These are phyloP conservation scores for Garcia nutans DNA, from an alignment of 345 rosid species.

Conservation along the genomic window DNA sequence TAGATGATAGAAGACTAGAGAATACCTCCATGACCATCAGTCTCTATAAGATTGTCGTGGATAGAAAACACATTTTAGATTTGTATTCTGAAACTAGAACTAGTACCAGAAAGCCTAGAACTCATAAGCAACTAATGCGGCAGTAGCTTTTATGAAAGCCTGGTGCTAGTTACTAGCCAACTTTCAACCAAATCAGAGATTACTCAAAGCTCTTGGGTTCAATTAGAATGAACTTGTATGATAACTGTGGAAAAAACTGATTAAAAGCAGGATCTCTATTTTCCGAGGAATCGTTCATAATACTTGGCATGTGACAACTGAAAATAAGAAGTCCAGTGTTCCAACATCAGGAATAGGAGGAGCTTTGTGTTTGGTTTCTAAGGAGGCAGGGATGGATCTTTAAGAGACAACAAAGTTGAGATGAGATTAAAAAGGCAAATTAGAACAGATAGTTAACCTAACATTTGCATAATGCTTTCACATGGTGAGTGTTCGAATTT, in stretches of 20 bases:
- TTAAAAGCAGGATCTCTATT: not conserved
- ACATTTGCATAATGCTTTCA: not conserved
- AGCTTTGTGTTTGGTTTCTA: not conserved
- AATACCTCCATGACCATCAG: not conserved
- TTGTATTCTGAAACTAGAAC: slow-evolving; percentile 2
- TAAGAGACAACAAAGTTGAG: not conserved
- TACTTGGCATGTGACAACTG: not conserved
- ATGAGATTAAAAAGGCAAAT: not conserved
- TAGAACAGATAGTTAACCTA: not conserved
- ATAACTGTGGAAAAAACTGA: not conserved
- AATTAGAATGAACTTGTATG: not conserved
- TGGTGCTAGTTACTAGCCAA: not conserved
- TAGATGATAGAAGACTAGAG: not conserved
- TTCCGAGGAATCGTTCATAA: not conserved
- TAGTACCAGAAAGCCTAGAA: not conserved
- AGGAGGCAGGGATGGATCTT: not conserved
- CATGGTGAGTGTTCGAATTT: not conserved
- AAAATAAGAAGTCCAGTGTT: not conserved
- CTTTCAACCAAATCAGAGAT: not conserved
- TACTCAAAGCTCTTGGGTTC: not conserved
- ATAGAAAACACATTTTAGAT: not conserved
- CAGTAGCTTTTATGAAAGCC: slow-evolving; percentile 7
- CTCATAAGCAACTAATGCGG: not conserved
- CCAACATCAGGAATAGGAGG: not conserved
- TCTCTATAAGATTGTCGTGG: not conserved